These are phyloP conservation scores for Dioscorea zingiberensis DNA, from an alignment of 106 monocot genomes.

Conservation along the genomic window DNA sequence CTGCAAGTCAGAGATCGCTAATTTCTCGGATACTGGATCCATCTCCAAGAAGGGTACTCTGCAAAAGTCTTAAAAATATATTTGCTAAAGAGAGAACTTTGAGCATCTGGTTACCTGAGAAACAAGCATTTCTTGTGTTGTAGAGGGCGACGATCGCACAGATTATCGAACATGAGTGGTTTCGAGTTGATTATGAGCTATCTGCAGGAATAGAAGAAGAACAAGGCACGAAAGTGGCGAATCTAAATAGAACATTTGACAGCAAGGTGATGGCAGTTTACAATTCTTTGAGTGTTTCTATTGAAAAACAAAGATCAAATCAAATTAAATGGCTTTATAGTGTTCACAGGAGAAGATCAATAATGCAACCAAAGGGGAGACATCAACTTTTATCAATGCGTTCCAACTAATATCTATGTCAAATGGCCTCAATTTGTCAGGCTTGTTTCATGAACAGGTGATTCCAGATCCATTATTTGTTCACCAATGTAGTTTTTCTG, in stretches of 20 bases:
- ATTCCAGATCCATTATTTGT: not conserved
- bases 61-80: not conserved
- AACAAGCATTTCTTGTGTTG: not conserved
- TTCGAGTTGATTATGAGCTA: constrained; percentile 37
- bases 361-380: not conserved
- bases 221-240: constrained; percentile 10
- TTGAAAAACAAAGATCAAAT: not conserved
- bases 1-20: constrained; percentile 25
- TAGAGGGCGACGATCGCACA: constrained; percentile 51
- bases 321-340: too few species aligned
- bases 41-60: constrained; percentile 24
- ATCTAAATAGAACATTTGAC: constrained; percentile 9
- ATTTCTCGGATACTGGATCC: constrained; percentile 43
- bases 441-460: constrained; percentile 60
- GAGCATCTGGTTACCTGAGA: not conserved
- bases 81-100: not conserved
- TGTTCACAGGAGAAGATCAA: constrained; percentile 11
- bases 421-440: constrained; percentile 52
- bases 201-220: constrained; percentile 24
- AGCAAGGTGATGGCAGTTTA: constrained; percentile 3
- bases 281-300: not conserved
- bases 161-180: constrained; percentile 59
- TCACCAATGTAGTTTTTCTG: not conserved
- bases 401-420: constrained; percentile 68
- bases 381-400: constrained; percentile 49